Evolutionary conservation across 192 early-diverging fungal species (phyloP), one percentile per base, ranked within the genome.

Genomic region (Chytriomyces hyalinus): DNA sequence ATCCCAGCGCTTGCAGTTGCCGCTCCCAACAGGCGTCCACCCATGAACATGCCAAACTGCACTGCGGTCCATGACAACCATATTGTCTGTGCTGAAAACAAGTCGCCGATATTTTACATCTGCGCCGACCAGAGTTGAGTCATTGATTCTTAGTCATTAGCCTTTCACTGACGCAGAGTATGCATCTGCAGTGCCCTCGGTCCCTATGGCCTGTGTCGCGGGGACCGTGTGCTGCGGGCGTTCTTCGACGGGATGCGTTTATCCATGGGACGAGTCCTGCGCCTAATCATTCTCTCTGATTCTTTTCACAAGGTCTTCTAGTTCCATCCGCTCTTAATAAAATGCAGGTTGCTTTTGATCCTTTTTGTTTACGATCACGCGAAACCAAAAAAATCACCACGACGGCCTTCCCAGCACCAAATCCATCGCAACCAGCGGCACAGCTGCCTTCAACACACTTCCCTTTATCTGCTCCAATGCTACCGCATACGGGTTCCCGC

Each of bases 371-470:
- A 57, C 13, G 3, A 20, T 26, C 24, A 26, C 24, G 24, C 24
- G 24, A 26, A 26, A 26, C 24, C 24, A 26, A 26, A 26, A 26
- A 26, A 26, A 26, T 11, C 66, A 50, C 57, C 7, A 80, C 45
- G 79, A 11, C 79, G 79, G 9, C 79, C 79, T 50, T 76, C 76
- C 66, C 43, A 67, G 11, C 44, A 67, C 10, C 3, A 49, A 44
- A 67, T 67, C 66, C 66, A 67, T 67, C 0, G 10, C 20, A 11
- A 67, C 66, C 66, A 67, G 28, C 11, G 66, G 7, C 17, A 67
- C 43, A 15, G 66, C 67, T 13, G 28, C 70, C 4, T 67, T 67
- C 11, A 67, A 1, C 9, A 6, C 43, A 6, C 66, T 67, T 11
- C 7, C 47, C 48, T 3, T 67, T 0, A 67, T 8, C 43, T 67